Evolutionary conservation across 768 basidiomycete genomes (phyloP).

Genomic region (Calvatia gigantea): DNA sequence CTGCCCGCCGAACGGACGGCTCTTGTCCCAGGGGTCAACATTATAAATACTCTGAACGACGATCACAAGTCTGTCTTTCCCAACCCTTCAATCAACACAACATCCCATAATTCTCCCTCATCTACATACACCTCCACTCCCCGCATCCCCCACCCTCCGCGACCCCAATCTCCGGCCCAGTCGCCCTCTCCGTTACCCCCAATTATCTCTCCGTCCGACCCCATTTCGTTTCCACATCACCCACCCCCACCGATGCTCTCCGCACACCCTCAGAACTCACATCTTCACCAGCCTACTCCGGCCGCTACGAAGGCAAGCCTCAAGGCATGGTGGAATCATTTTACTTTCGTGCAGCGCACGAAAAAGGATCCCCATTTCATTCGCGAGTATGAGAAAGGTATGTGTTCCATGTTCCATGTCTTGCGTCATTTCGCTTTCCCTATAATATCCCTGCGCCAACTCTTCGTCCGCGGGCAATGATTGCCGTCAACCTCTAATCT

Average conservation of each 20-base stretch:
- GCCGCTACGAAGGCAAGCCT: slow-evolving; percentile 54
- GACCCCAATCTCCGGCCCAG: background rate
- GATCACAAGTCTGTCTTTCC: background rate
- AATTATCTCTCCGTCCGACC: background rate
- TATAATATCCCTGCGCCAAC: background rate
- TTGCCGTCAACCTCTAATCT: background rate
- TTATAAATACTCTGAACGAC: slow-evolving; percentile 7
- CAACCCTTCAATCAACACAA: background rate
- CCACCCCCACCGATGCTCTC: slow-evolving; percentile 15
- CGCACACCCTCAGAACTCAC: slow-evolving; percentile 11
- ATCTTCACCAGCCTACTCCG: slow-evolving; percentile 9
- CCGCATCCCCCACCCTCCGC: background rate
- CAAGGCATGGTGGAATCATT: slow-evolving; percentile 82
- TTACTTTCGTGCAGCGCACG: slow-evolving; percentile 58
- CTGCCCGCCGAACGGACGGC: slow-evolving; percentile 2
- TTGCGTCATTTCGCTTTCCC: background rate
- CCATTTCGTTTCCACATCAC: background rate
- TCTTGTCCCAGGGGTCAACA: slow-evolving; percentile 1
- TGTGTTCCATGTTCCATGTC: background rate
- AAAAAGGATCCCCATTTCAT: slow-evolving; percentile 48
- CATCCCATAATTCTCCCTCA: background rate
- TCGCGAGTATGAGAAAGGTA: slow-evolving; percentile 7
- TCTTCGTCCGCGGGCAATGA: background rate
- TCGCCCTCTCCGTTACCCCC: background rate
- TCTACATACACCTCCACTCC: background rate